Conservation (phyloP, 192 early-diverging fungal genomes). For the Entomortierella beljakovae region DNA sequence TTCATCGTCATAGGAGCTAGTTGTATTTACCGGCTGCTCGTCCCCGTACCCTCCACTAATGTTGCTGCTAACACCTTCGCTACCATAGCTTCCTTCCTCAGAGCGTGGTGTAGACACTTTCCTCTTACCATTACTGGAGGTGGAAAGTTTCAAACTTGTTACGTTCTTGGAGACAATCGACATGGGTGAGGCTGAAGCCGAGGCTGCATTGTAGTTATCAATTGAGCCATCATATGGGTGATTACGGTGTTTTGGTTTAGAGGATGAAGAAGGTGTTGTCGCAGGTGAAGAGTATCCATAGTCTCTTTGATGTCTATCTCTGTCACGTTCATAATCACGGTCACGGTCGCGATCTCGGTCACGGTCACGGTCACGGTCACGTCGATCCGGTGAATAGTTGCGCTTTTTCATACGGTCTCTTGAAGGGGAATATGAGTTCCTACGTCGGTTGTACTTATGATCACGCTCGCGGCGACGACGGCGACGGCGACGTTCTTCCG, state of each 20-base stretch:
- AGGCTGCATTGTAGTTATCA: slow-evolving; percentile 15
- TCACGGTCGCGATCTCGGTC: slow-evolving; percentile 7
- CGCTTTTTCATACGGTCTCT: slow-evolving; percentile 30
- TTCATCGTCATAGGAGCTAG: background rate
- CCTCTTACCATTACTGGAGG: slow-evolving; percentile 26
- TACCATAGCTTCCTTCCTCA: slow-evolving; percentile 21
- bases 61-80: slow-evolving; percentile 8
- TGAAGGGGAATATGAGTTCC: slow-evolving; percentile 7
- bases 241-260: slow-evolving; percentile 12
- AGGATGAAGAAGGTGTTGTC: slow-evolving; percentile 1
- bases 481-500: slow-evolving; percentile 13
- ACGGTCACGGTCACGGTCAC: slow-evolving; percentile 12
- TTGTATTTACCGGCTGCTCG: background rate
- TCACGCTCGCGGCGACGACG: slow-evolving; percentile 14
- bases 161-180: slow-evolving; percentile 33
- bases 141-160: slow-evolving; percentile 34
- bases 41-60: slow-evolving; percentile 16
- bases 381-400: slow-evolving; percentile 16
- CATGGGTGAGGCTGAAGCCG: slow-evolving; percentile 46
- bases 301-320: background rate
- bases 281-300: slow-evolving; percentile 2
- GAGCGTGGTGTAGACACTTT: slow-evolving; percentile 33
- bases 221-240: slow-evolving; percentile 12
- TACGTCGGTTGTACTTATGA: background rate
- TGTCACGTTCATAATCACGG: slow-evolving; percentile 11